Evolutionary conservation across 805 yeast species (phyloP).

Genomic region (Candida insectorum): DNA sequence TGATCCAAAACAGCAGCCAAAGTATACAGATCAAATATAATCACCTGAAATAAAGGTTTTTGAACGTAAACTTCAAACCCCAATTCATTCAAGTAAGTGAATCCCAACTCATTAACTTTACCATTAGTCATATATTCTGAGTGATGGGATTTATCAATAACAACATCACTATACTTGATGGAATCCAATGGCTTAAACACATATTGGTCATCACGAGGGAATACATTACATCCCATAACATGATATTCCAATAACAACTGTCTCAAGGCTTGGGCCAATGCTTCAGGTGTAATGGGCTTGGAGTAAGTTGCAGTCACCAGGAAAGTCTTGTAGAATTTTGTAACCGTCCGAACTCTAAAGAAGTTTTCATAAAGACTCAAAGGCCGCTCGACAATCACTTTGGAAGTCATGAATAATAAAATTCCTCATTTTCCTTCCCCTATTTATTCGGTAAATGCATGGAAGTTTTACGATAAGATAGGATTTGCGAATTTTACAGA

Average conservation of each 20-base stretch:
- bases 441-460: no score
- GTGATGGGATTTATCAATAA: slow-evolving; percentile 12
- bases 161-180: slow-evolving; percentile 23
- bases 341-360: slow-evolving; percentile 29
- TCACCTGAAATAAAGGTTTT: slow-evolving; percentile 26
- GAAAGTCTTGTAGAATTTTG: slow-evolving; percentile 29
- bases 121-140: slow-evolving; percentile 13
- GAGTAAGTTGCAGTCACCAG: slow-evolving; percentile 31
- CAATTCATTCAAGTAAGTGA: slow-evolving; percentile 20
- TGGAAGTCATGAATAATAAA: slow-evolving; percentile 1
- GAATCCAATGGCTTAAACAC: slow-evolving; percentile 21
- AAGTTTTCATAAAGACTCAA: slow-evolving; percentile 32
- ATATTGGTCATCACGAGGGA: slow-evolving; percentile 13
- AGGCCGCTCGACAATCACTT: slow-evolving; percentile 14
- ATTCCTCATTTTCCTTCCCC: no score
- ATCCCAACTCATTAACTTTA: slow-evolving; percentile 23
- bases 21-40: slow-evolving; percentile 19
- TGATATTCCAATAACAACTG: slow-evolving; percentile 32
- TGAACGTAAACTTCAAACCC: slow-evolving; percentile 20
- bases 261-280: slow-evolving; percentile 26
- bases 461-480: no score
- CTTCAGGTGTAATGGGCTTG: slow-evolving; percentile 13
- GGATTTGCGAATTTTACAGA: no score
- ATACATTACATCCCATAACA: slow-evolving; percentile 29
- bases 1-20: slow-evolving; percentile 32